Evolutionary conservation across 1,139 yeast species (phyloP), one percentile per base, ranked within the genome.

Genomic region (Pichia sp.): DNA sequence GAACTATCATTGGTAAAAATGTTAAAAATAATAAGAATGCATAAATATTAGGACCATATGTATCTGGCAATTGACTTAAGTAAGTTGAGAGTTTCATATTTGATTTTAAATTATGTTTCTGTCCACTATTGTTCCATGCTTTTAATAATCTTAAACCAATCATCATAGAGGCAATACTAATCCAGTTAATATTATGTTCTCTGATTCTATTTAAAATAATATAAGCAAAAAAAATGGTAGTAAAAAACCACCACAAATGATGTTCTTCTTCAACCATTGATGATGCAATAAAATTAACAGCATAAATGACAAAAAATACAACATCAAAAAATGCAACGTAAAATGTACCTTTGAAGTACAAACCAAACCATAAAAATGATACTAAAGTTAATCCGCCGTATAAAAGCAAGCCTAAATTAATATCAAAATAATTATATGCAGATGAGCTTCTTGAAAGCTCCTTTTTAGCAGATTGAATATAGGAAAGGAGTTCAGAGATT

Each of bases 261-360:
- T 92, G 96, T 61, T 92, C 99, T 64, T 92, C 99, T 60, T 92
- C 99, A n/a, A 92, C 86, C 54, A 89, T 72, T 30, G 96, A 87
- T 37, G 96, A 86, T 0, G 95, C 97, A 70, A 88, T 87, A 64
- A 85, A 83, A 43, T 83, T 79, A 1, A 73, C 54, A 0, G 84
- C 73, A 59, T 81, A 82, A 0, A 72, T 40, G 1, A 72, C 53
- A 8, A 79, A 70, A 28, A 79, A 61, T 0, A 54, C 49, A 31
- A 68, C 53, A 51, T 67, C 68, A 32, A 56, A 56, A 1, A 58
- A 31, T 3, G 55, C 71, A 58, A 44, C 65, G 5, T 49, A 30
- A 5, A 57, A 43, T 9, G 48, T 30, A 2, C 35, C 34, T 40
- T 43, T 48, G 26, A 47, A 56, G 32, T 48, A 45, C 0, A 45